Conservation (phyloP, 306 rosid genomes). For the Corylus americana region DNA sequence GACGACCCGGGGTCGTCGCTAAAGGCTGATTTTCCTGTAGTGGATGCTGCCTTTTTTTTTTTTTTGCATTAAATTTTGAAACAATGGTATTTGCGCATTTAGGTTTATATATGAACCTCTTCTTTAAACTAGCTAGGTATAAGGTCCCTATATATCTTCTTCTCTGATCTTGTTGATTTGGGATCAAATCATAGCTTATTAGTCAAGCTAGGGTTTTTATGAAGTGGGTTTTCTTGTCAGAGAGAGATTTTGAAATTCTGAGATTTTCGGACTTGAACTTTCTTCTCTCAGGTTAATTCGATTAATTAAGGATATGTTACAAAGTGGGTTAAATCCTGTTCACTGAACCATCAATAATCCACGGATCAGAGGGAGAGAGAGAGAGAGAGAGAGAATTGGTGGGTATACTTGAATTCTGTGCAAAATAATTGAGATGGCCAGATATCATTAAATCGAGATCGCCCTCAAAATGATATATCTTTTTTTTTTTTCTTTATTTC, state of each 20-base stretch:
- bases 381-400: not conserved
- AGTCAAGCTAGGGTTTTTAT: conserved; percentile 11
- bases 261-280: conserved; percentile 23
- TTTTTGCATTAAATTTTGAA: not conserved
- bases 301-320: not conserved
- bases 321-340: not conserved
- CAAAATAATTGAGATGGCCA: not conserved
- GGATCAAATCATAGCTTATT: conserved; percentile 13
- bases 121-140: not conserved
- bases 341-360: not conserved
- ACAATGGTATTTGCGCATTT: not conserved
- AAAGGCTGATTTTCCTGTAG: too few relatives aligned
- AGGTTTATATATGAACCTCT: not conserved
- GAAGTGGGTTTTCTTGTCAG: conserved; percentile 5
- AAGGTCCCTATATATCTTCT: not conserved
- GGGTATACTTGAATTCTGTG: not conserved
- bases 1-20: too few relatives aligned
- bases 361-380: not conserved
- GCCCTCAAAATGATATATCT: not conserved
- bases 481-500: not conserved
- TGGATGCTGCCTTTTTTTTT: not conserved
- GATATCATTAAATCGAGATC: not conserved
- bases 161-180: conserved; percentile 1
- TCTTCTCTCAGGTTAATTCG: conserved; percentile 13
- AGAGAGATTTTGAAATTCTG: conserved; percentile 23